Evolutionary conservation across 805 yeast genomes (phyloP).

Genomic region (Yarrowia divulgata): DNA sequence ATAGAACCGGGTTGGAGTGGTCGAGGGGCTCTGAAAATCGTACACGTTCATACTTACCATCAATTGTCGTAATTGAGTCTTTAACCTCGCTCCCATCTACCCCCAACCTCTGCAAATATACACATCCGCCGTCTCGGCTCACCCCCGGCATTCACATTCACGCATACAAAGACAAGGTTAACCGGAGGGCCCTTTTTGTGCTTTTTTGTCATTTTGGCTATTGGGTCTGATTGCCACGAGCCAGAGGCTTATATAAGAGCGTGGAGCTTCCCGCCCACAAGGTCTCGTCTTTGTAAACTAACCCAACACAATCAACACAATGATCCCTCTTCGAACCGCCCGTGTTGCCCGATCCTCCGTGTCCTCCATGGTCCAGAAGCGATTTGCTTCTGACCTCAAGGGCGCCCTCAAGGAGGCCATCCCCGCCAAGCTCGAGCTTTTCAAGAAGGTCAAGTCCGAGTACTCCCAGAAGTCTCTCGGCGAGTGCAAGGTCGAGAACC

Average conservation of each 20-base stretch:
- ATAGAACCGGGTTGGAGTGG: no score
- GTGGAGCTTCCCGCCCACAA: constrained; percentile 9
- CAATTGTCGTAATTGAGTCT: not conserved
- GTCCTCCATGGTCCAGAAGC: constrained; percentile 40
- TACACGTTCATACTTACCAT: no score
- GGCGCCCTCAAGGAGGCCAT: constrained; percentile 52
- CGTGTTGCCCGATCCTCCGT: constrained; percentile 38
- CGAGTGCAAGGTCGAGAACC: constrained; percentile 54
- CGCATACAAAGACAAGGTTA: constrained; percentile 40
- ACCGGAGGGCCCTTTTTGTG: constrained; percentile 19
- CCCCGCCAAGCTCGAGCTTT: constrained; percentile 55
- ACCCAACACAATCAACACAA: constrained; percentile 22
- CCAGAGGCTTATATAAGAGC: constrained; percentile 11
- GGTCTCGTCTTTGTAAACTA: constrained; percentile 15
- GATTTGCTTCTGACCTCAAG: constrained; percentile 46
- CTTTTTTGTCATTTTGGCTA: constrained; percentile 11
- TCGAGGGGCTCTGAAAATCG: not conserved
- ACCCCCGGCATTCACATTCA: constrained; percentile 39
- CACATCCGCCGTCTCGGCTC: constrained; percentile 27
- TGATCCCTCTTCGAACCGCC: constrained; percentile 39
- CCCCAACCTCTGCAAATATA: not conserved
- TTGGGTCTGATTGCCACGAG: constrained; percentile 27
- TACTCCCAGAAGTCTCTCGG: constrained; percentile 54
- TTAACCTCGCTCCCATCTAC: not conserved
- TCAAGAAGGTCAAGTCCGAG: constrained; percentile 54